A percentile compares a stretch with the other conserved stretches of the same genome.
Conservation (phyloP, 108 stramenopile genomes). For the Cyclostephanos tholiformis region DNA sequence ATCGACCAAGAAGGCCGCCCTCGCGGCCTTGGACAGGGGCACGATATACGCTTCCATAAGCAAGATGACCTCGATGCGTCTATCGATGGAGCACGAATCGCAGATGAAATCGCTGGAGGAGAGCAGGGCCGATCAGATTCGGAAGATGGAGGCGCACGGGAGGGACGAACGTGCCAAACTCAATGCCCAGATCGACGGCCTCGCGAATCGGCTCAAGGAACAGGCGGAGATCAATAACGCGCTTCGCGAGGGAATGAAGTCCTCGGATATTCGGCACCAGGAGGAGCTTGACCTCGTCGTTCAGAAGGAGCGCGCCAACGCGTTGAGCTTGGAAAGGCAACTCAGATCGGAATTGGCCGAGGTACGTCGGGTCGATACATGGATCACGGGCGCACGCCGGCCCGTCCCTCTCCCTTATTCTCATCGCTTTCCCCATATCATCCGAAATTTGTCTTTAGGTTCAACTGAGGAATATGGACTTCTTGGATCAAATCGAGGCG, state of each 20-base stretch:
- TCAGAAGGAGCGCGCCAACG: slow-evolving; percentile 9
- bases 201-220: slow-evolving; percentile 11
- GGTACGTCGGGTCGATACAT: no score
- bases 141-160: slow-evolving; percentile 21
- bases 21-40: slow-evolving; percentile 38
- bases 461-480: slow-evolving; percentile 44
- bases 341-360: slow-evolving; percentile 37
- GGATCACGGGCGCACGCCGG: no score
- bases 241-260: slow-evolving; percentile 10
- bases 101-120: slow-evolving; percentile 22
- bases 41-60: slow-evolving; percentile 40
- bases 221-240: slow-evolving; percentile 12
- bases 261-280: not conserved
- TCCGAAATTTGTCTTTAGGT: no score
- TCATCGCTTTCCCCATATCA: no score
- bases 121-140: slow-evolving; percentile 18
- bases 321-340: slow-evolving; percentile 15
- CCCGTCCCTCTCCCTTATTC: no score
- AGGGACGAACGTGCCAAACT: slow-evolving; percentile 30
- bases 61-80: slow-evolving; percentile 31
- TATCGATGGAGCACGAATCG: slow-evolving; percentile 21
- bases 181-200: slow-evolving; percentile 13
- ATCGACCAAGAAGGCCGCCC: slow-evolving; percentile 25
- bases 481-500: slow-evolving; percentile 30
- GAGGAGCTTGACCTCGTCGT: slow-evolving; percentile 7